Evolutionary conservation across 1,284 basidiomycete genomes (phyloP).

Genomic region (Somion occarium): DNA sequence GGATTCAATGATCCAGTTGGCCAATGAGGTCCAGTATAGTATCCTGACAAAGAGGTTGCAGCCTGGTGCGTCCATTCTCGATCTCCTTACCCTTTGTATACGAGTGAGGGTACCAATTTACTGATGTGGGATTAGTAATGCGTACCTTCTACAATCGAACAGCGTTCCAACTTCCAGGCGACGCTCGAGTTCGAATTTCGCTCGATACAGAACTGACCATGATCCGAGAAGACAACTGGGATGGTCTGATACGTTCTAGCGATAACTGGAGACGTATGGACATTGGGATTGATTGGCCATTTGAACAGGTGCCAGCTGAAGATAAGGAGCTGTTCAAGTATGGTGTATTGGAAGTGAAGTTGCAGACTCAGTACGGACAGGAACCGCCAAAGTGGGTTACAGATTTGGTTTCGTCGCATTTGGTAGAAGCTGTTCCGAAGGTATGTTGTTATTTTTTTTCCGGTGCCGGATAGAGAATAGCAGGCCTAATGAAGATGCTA

Average conservation of each 20-base stretch:
- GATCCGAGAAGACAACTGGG: constrained; percentile 97
- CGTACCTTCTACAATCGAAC: constrained; percentile 99
- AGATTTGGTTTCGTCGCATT: constrained; percentile 89
- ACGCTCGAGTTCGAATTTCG: constrained; percentile 96
- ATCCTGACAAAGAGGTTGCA: constrained; percentile 79
- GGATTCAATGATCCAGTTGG: constrained; percentile 93
- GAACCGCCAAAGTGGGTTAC: constrained; percentile 96
- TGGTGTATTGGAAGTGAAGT: constrained; percentile 93
- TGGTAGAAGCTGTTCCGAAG: constrained; percentile 92
- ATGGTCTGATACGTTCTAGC: constrained; percentile 71
- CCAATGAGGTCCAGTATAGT: constrained; percentile 94
- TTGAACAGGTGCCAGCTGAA: constrained; percentile 69
- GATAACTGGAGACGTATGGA: constrained; percentile 95
- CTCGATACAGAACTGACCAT: constrained; percentile 96
- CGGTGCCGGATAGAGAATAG: too few relatives aligned
- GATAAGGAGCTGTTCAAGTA: constrained; percentile 96
- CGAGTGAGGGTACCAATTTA: constrained; percentile 3
- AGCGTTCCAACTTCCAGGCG: constrained; percentile 97
- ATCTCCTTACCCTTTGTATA: constrained; percentile 1
- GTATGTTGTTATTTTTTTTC: constrained; percentile 18
- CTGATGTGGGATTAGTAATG: constrained; percentile 57
- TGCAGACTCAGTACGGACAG: constrained; percentile 96
- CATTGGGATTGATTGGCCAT: constrained; percentile 91
- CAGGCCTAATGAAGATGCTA: neutral
- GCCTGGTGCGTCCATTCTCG: constrained; percentile 54